These are phyloP conservation scores for Tuctoria greenei DNA, from an alignment of 176 grass and related monocot species.

Conservation along the genomic window DNA sequence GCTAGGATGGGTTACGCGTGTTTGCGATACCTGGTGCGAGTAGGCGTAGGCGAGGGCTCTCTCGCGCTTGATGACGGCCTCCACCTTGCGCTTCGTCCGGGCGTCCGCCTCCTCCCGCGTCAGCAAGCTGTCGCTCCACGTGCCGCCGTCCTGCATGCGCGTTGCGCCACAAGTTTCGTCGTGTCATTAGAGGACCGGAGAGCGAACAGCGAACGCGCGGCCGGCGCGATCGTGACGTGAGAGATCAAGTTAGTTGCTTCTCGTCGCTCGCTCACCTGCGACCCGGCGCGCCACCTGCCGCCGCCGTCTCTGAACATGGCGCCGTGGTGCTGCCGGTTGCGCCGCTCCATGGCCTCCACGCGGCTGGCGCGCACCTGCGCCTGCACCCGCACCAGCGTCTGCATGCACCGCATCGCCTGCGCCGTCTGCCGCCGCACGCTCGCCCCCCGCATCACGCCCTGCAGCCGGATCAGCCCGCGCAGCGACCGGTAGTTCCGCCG, in stretches of 20 bases:
- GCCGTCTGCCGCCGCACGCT: constrained; percentile 74
- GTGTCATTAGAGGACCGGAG: no score
- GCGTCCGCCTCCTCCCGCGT: constrained; percentile 59
- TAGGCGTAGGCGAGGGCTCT: constrained; percentile 86
- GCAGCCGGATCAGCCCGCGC: constrained; percentile 77
- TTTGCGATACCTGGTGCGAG: constrained; percentile 70
- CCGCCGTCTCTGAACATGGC: constrained; percentile 35
- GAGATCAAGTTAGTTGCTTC: no score
- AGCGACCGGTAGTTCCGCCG: constrained; percentile 76
- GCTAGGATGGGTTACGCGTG: background rate
- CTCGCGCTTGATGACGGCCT: constrained; percentile 89
- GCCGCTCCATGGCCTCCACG: constrained; percentile 79
- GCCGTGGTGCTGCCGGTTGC: constrained; percentile 43
- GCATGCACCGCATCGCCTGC: constrained; percentile 87
- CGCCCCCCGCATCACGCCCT: constrained; percentile 63
- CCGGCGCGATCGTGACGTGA: no score
- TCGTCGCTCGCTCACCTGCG: constrained; percentile 26
- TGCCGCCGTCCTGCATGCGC: constrained; percentile 34
- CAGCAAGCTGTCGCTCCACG: constrained; percentile 71
- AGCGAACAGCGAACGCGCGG: no score
- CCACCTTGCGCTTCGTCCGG: constrained; percentile 66
- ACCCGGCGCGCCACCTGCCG: constrained; percentile 30
- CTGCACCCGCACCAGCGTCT: constrained; percentile 81
- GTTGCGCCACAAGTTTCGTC: background rate
- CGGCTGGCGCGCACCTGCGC: constrained; percentile 70